Base-by-base conservation (phyloP, 2,329 filamentous ascomycete species). In the Penicillium corylophilum region DNA sequence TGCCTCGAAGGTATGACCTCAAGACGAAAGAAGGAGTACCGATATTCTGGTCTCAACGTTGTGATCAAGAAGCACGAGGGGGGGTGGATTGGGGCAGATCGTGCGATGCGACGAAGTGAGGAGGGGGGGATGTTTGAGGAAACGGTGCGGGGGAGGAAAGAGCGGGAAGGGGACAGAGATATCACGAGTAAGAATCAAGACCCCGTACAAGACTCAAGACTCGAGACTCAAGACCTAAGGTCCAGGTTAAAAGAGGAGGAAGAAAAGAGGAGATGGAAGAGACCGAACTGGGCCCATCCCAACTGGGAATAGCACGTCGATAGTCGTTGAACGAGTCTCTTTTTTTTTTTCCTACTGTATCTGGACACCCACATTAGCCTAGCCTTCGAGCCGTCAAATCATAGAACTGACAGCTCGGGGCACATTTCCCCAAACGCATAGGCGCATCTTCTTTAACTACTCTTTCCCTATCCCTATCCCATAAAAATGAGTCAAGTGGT, bases 241-340 rank as follows among this genome's bases (percentile, higher is more conserved):
- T 38, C 39, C 39, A 41, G 26, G 23, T n/a, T 40, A 12, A n/a
- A 26, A 26, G 39, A 44, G 44, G 53, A 47, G 48, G 50, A 54
- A 50, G 53, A 48, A 54, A 47, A 35, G 45, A 49, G 28, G 44
- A 53, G 31, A 35, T 44, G 47, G 45, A 41, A 44, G 35, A 44
- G 38, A 33, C 33, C 31, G 23, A 50, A 50, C 48, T 36, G 41
- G 31, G 40, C 24, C 29, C 31, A 36, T 23, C 54, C 48, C 16
- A 42, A 54, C 48, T 55, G 46, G 55, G 55, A 46, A 50, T 52
- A 52, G 54, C 46, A 55, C 40, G 24, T 16, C n/a, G 41, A 33
- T 41, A 41, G 39, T 41, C 39, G 20, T 41, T 16, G 39, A 41
- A 41, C 39, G 22, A 26, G 39, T 41, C 39, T 41, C 22, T 24